phyloP scores from a whole-genome alignment of 768 basidiomycete genomes.

The Suillus decipiens region DNA sequence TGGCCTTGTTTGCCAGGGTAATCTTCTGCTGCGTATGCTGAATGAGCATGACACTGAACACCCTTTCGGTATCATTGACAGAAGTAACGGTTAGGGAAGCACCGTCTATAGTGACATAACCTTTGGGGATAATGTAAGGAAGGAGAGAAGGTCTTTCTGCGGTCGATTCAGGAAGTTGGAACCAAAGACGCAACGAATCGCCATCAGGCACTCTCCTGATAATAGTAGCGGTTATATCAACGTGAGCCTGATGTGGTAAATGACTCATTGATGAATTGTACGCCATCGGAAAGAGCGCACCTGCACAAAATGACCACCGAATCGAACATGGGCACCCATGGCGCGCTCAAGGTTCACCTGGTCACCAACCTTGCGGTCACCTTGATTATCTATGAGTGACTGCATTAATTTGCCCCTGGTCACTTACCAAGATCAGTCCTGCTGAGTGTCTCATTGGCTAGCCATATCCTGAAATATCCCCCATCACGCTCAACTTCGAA shows the following conservation, averaged over 20 bases:
- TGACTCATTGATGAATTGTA: conserved; percentile 1
- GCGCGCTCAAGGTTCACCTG: conserved; percentile 93
- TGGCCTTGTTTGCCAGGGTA: conserved; percentile 69
- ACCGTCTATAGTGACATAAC: conserved; percentile 93
- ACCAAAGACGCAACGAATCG: conserved; percentile 83
- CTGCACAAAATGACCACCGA: conserved; percentile 98
- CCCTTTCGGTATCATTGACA: conserved; percentile 61
- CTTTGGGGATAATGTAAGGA: conserved; percentile 88
- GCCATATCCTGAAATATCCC: conserved; percentile 91
- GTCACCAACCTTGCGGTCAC: conserved; percentile 76
- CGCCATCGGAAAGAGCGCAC: conserved; percentile 40
- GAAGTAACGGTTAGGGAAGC: conserved; percentile 88
- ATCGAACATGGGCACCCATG: conserved; percentile 87
- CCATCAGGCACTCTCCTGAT: conserved; percentile 70
- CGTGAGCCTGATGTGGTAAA: conserved; percentile 71
- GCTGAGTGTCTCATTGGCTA: conserved; percentile 93
- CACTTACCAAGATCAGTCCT: conserved; percentile 85
- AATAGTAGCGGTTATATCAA: conserved; percentile 86
- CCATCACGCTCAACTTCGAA: conserved; percentile 64
- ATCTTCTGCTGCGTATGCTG: conserved; percentile 91
- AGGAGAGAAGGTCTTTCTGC: conserved; percentile 62
- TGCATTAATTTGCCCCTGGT: conserved; percentile 5
- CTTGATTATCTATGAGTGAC: conserved; percentile 28
- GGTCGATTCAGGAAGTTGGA: conserved; percentile 70
- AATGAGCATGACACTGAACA: conserved; percentile 93